Conservation (phyloP, 2,329 filamentous ascomycete species). For the Fusarium redolens region DNA sequence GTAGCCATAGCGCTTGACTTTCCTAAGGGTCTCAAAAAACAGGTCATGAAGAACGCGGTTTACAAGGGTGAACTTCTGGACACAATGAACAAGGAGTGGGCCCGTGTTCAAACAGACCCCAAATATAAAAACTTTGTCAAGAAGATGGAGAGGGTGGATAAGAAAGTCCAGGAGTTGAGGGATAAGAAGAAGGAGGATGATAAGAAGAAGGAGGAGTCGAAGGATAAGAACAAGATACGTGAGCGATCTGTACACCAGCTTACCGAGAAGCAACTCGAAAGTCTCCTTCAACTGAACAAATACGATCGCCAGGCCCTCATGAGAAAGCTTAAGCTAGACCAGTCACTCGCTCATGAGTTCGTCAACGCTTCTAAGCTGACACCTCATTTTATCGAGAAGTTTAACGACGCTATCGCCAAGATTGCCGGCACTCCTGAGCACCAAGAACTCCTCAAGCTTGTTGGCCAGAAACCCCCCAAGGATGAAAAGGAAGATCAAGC, state of each 20-base stretch:
- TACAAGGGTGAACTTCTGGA: neutral
- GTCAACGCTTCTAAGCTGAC: neutral
- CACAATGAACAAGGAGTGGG: neutral
- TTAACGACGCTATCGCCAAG: conserved; percentile 1
- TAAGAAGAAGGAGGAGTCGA: neutral
- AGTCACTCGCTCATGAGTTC: conserved; percentile 3
- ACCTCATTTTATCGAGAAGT: neutral
- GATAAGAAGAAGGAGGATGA: too few relatives aligned
- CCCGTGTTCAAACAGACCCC: neutral
- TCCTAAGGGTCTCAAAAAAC: neutral
- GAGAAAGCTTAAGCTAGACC: neutral
- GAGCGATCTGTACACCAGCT: conserved; percentile 1
- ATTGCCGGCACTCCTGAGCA: neutral
- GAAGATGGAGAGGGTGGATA: neutral
- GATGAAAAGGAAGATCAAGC: neutral
- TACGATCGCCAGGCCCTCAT: neutral
- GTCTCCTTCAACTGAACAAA: neutral
- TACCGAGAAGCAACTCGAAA: neutral
- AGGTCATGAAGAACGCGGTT: neutral
- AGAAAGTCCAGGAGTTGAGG: neutral
- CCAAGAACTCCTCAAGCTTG: neutral
- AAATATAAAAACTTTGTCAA: neutral
- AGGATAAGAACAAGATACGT: neutral
- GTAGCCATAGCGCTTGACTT: neutral
- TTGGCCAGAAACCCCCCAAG: neutral